A percentile compares a stretch with the other conserved stretches of the same genome.
phyloP scores from a whole-genome alignment of 768 basidiomycete species.

The Russula lepida region DNA sequence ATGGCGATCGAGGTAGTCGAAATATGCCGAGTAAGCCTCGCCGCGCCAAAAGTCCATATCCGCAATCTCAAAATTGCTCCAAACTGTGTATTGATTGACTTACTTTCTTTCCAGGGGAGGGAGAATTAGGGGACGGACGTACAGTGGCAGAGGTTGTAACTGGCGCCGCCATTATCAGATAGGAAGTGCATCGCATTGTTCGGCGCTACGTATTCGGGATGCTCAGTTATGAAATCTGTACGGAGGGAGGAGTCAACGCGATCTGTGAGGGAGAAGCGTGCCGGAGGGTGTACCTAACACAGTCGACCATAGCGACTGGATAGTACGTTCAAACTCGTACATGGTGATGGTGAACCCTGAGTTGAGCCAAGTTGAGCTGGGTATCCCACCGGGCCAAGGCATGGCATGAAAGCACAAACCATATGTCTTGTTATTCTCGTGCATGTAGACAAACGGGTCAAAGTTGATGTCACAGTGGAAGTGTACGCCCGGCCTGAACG shows the following conservation, averaged over 20 bases:
- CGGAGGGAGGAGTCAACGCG: conserved; percentile 15
- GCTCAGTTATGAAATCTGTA: conserved; percentile 54
- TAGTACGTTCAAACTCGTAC: conserved; percentile 71
- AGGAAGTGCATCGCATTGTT: conserved; percentile 69
- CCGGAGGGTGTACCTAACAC: conserved; percentile 45
- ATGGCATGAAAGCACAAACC: conserved; percentile 36
- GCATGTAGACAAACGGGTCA: conserved; percentile 69
- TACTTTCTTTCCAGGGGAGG: background rate
- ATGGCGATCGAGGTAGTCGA: conserved; percentile 66
- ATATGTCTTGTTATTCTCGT: conserved; percentile 74
- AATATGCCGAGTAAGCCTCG: conserved; percentile 75
- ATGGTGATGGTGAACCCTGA: conserved; percentile 73
- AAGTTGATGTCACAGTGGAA: conserved; percentile 69
- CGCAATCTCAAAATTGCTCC: conserved; percentile 93
- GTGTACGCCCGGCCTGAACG: conserved; percentile 58
- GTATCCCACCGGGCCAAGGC: background rate
- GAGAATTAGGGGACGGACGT: conserved; percentile 14
- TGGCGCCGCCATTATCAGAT: conserved; percentile 58
- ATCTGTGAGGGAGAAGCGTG: too few species aligned
- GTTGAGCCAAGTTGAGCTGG: background rate
- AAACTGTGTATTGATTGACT: conserved; percentile 42
- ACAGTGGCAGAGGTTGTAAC: conserved; percentile 76
- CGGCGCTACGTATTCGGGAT: conserved; percentile 52
- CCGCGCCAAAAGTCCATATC: conserved; percentile 77
- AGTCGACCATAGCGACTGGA: conserved; percentile 68